A percentile compares a stretch with the other conserved stretches of the same genome.
These are phyloP conservation scores for Penicillium sp. DNA, from an alignment of 2,329 filamentous ascomycete species.

Conservation along the genomic window DNA sequence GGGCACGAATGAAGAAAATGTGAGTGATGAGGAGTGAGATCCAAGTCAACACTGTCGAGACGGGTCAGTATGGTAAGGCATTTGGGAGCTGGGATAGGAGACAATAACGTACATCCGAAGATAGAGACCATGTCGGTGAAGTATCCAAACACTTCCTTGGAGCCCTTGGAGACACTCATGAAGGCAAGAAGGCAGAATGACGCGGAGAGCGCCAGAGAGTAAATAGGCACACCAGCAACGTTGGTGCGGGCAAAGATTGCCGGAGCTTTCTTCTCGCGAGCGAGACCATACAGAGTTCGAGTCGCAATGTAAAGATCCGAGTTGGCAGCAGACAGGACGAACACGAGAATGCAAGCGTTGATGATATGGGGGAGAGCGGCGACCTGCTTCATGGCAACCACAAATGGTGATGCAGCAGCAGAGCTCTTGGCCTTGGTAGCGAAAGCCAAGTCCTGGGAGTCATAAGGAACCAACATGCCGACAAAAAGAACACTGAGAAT, in stretches of 20 bases:
- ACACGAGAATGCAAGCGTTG: conserved; percentile 70
- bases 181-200: conserved; percentile 66
- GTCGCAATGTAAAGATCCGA: conserved; percentile 75
- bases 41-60: conserved; percentile 55
- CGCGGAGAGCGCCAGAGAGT: conserved; percentile 60
- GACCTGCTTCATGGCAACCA: conserved; percentile 63
- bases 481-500: conserved; percentile 69
- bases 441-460: conserved; percentile 55
- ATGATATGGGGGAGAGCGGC: conserved; percentile 65
- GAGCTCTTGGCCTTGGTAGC: conserved; percentile 30
- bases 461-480: conserved; percentile 68
- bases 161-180: conserved; percentile 60
- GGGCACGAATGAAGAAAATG: conserved; percentile 63
- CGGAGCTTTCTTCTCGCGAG: conserved; percentile 69
- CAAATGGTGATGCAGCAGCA: conserved; percentile 68
- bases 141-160: conserved; percentile 60
- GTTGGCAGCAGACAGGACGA: conserved; percentile 74
- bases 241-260: conserved; percentile 69
- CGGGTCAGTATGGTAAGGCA: background rate
- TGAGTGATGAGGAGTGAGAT: conserved; percentile 67
- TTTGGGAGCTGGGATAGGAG: background rate
- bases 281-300: conserved; percentile 70
- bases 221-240: conserved; percentile 67
- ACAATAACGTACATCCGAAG: conserved; percentile 48
- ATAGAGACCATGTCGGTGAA: conserved; percentile 66